Base-by-base conservation (phyloP, 352 stramenopile species). In the Phytophthora kernoviae region DNA sequence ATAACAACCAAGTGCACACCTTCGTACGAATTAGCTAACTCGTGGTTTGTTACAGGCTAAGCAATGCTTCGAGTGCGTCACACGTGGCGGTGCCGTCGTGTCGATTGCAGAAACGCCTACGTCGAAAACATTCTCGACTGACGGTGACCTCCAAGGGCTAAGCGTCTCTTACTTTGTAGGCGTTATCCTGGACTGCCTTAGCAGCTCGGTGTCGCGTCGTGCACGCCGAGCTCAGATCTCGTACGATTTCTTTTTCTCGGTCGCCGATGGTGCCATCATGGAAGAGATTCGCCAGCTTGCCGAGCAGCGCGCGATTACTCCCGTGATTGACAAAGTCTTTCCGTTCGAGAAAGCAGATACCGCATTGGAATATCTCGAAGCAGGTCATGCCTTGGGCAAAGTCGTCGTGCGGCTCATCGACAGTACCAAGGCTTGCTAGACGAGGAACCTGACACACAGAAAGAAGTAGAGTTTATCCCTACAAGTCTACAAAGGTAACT, bases 281-380 rank as follows among this genome's bases (percentile, higher is more conserved):
- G 64, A 79, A 5, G 79, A 92, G 64, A 68, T 91, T 26, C 65
- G 77, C 2, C 30, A 56, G 24, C 62, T 88, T 12, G 78, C 68
- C 17, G 76, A 90, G 36, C 51, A 73, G 27, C 65, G 68, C 10
- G 51, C 59, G 34, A 62, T 91, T 20, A 70, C 61, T 15, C 79
- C 79, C 9, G 74, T 92, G 41, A 70, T 92, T 24, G 78, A 90
- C 72, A 85, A 86, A 44, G 76, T 88, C 17, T 90, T 84, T 44
- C 63, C 73, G 2, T 90, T 92, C 45, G 82, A 88, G 46, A 87
- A 87, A 44, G 76, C 78, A 0, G 55, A 88, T 32, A 69, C 69
- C 6, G 82, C 82, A 6, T 67, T 92, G 33, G 80, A 90, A 48
- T 84, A 88, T 50, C 58, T 90, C 33, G 82, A 92, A 45, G 61